phyloP scores from a whole-genome alignment of 768 basidiomycete species.

The Royoungia palumana region DNA sequence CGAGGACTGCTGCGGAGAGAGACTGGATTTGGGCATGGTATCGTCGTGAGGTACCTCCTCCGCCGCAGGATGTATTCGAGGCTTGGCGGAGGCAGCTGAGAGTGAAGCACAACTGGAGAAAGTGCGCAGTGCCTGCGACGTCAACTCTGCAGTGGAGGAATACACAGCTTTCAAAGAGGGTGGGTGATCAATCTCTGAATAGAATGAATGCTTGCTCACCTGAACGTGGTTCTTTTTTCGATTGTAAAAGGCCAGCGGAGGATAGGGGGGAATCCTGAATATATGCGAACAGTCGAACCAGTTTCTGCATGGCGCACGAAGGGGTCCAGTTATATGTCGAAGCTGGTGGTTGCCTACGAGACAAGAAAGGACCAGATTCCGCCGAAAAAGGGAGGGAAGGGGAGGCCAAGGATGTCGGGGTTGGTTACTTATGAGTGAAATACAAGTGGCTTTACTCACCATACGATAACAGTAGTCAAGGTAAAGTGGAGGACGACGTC shows the following conservation, averaged over 20 bases:
- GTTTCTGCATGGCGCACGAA: not conserved
- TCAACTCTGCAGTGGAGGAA: not conserved
- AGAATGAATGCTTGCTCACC: conserved; percentile 1
- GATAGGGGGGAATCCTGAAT: not conserved
- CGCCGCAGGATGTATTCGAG: no score
- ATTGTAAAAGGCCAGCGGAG: not conserved
- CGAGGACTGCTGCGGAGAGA: no score
- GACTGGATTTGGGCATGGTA: no score
- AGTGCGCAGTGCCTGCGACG: not conserved
- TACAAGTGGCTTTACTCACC: no score
- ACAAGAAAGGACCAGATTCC: not conserved
- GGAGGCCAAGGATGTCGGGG: no score
- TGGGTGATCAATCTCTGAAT: conserved; percentile 1
- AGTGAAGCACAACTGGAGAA: not conserved
- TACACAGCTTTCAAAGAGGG: not conserved
- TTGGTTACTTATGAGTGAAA: no score
- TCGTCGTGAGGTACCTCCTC: no score
- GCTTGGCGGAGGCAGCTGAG: no score
- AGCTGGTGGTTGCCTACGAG: not conserved
- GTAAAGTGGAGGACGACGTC: no score
- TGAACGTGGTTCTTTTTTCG: not conserved
- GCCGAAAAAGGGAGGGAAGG: not conserved
- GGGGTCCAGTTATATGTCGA: not conserved
- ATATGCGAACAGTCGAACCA: not conserved
- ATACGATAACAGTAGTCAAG: no score